Evolutionary conservation across 176 grass and related monocot species (phyloP), one percentile per base, ranked within the genome.

Genomic region (Poa pratensis): DNA sequence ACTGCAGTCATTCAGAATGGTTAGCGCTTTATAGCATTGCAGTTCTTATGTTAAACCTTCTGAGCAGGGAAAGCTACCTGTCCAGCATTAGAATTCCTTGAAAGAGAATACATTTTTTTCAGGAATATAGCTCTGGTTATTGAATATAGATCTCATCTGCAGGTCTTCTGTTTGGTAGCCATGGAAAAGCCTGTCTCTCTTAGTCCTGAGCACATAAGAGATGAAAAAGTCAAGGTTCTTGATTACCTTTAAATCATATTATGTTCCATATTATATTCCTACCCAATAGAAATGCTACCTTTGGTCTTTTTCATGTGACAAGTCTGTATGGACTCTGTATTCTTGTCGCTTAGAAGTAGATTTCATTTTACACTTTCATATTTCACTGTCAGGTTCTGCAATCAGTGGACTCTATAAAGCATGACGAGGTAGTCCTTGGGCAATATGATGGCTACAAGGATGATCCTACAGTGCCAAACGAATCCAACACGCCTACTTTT

Each of bases 171-270:
- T 88, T 95, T 98, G 88, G 95, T 98, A 70, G 95, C 95, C 28
- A 98, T 98, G 95, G 95, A 98, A 86, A 98, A 95, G 78, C 91
- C 95, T 43, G 77, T 95, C 83, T 95, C 93, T 82, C 95, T 98
- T 80, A 90, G 82, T 64, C 95, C 95, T 18, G 95, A 95, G 87
- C 95, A 98, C 87, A 98, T 98, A 67, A 85, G 95, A 91, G 95
- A 98, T 87, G 95, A 95, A 83, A 99, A 99, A 99, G 96, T 99
- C 90, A 99, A 99, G 96, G 96, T 98, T 45, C 65, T 81, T 59
- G 40, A 42, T 24, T 81, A 27, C 74, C 73, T 77, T 69, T 66
- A 86, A 68, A 84, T 84, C n/a, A 58, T 34, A 14, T 34, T 59
- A 46, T 83, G 2, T 18, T 78, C 27, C 34, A 66, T 63, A 51